Conservation (phyloP, 164 flowering plant genomes). For the Macadamia tetraphylla region DNA sequence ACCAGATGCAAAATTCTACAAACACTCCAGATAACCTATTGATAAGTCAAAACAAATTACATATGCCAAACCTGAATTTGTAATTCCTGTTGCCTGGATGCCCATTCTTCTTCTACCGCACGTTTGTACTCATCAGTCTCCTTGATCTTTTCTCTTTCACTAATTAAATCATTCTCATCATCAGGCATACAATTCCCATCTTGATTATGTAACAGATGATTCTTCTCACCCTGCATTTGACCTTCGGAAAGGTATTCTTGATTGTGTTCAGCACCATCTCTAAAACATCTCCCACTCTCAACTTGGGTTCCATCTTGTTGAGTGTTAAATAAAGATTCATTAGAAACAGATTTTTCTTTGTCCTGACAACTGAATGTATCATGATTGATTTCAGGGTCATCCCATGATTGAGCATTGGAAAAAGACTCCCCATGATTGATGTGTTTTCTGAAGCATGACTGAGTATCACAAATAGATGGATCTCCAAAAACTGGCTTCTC, state of each 20-base stretch:
- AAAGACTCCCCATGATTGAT: background rate
- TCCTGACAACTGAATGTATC: slow-evolving; percentile 6
- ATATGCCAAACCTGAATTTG: slow-evolving; percentile 57
- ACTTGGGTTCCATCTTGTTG: slow-evolving; percentile 4
- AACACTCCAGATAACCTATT: background rate
- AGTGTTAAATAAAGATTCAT: background rate
- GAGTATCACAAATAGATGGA: background rate
- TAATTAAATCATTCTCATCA: slow-evolving; percentile 29
- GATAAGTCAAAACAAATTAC: background rate
- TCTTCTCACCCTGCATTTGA: background rate
- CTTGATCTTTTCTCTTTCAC: slow-evolving; percentile 66
- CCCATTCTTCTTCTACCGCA: slow-evolving; percentile 78
- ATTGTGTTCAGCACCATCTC: background rate
- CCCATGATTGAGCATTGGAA: background rate
- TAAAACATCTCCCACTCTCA: slow-evolving; percentile 1
- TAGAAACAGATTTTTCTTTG: slow-evolving; percentile 2
- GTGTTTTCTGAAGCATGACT: background rate
- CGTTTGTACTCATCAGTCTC: slow-evolving; percentile 75
- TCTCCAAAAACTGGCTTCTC: background rate
- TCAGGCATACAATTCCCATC: slow-evolving; percentile 12
- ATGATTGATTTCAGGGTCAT: background rate
- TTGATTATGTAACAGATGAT: background rate
- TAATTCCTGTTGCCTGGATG: slow-evolving; percentile 58
- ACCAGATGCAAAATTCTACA: background rate
- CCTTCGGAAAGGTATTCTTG: background rate